Evolutionary conservation across 805 yeast species (phyloP).

Genomic region (Pichia exigua): DNA sequence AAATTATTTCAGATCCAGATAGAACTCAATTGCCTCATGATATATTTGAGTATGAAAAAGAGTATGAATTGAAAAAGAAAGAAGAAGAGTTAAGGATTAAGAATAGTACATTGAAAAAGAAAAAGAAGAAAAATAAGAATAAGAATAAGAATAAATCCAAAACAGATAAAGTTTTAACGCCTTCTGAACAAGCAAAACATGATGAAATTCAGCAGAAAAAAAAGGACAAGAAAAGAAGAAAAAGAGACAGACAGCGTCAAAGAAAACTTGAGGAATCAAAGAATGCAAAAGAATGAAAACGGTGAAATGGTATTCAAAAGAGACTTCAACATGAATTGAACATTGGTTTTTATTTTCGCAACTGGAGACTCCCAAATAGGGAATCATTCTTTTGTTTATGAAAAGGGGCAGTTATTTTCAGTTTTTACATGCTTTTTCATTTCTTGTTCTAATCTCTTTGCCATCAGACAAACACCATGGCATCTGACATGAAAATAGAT

Average conservation of each 20-base stretch:
- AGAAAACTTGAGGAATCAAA: not conserved
- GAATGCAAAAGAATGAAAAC: not conserved
- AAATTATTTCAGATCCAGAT: not conserved
- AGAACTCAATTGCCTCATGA: not conserved
- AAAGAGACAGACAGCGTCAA: not conserved
- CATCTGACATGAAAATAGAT: not conserved
- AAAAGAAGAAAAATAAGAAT: not conserved
- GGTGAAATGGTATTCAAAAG: no score
- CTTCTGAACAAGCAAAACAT: not conserved
- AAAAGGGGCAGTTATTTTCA: not conserved
- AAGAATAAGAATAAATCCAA: not conserved
- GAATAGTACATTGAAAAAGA: not conserved
- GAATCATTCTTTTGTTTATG: not conserved
- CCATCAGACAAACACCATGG: not conserved
- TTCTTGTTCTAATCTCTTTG: not conserved
- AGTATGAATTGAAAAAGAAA: slow-evolving; percentile 2
- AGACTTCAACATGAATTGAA: not conserved
- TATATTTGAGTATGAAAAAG: slow-evolving; percentile 5
- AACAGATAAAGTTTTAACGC: not conserved
- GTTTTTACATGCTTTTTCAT: not conserved
- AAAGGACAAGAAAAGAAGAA: not conserved
- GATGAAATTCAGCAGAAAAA: not conserved
- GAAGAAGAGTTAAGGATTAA: not conserved
- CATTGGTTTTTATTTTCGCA: not conserved
- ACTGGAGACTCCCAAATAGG: not conserved